Conservation (phyloP, 2,329 filamentous ascomycete species). For the Trichophyton verrucosum region DNA sequence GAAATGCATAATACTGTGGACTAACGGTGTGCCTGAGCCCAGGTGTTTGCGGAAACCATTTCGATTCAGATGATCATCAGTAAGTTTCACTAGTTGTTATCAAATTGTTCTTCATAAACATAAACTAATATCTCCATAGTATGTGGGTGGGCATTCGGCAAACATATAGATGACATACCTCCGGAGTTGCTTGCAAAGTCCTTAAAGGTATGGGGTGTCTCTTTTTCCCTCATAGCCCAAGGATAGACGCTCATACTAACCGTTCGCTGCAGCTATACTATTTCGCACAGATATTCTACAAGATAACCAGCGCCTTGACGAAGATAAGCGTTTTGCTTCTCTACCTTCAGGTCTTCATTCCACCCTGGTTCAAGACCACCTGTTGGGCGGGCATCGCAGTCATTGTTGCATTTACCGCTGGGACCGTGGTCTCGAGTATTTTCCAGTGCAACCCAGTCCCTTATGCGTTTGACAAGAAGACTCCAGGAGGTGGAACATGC, state of each 20-base stretch:
- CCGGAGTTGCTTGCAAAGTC: conserved; percentile 9
- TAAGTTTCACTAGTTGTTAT: conserved; percentile 3
- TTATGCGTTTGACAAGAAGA: conserved; percentile 14
- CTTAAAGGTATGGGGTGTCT: conserved; percentile 10
- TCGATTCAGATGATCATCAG: conserved; percentile 16
- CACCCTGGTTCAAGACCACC: conserved; percentile 13
- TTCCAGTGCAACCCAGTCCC: conserved; percentile 17
- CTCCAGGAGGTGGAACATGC: conserved; percentile 26
- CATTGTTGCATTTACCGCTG: conserved; percentile 15
- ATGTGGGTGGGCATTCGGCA: conserved; percentile 16
- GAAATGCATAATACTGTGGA: background rate
- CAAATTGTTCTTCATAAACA: background rate
- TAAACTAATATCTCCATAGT: conserved; percentile 5
- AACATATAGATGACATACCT: conserved; percentile 12
- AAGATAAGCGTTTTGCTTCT: conserved; percentile 19
- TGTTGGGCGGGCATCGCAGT: conserved; percentile 15
- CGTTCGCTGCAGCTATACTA: conserved; percentile 13
- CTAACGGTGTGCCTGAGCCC: background rate
- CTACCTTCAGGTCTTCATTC: conserved; percentile 16
- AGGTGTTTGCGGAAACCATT: conserved; percentile 16
- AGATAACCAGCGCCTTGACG: conserved; percentile 17
- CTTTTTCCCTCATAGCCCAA: background rate
- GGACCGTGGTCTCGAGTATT: conserved; percentile 15
- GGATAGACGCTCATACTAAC: background rate
- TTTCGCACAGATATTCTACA: conserved; percentile 19